Conservation (phyloP, 441 rosid species). For the Populus hybrid region DNA sequence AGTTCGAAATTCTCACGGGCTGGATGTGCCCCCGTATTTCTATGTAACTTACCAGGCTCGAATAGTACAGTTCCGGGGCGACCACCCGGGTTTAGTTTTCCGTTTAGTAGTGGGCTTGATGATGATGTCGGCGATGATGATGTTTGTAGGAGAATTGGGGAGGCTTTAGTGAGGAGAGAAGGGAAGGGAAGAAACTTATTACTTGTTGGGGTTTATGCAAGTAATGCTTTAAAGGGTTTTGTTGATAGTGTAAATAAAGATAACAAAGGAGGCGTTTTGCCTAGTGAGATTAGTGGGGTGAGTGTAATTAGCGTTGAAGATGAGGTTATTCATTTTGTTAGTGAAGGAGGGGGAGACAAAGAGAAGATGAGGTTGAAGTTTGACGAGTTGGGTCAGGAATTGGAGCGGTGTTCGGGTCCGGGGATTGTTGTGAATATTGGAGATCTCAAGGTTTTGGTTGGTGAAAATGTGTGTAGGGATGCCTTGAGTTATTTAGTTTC, state of each 20-base stretch:
- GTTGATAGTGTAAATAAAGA: conserved; percentile 37
- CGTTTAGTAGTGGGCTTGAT: conserved; percentile 23
- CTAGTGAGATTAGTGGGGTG: conserved; percentile 40
- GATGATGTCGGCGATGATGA: conserved; percentile 49
- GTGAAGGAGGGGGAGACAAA: conserved; percentile 23
- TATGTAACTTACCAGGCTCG: conserved; percentile 49
- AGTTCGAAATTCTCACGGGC: conserved; percentile 34
- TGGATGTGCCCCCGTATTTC: conserved; percentile 53
- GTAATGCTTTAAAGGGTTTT: conserved; percentile 50
- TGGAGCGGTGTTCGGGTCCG: conserved; percentile 29
- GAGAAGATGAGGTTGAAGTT: conserved; percentile 29
- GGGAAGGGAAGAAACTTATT: conserved; percentile 52
- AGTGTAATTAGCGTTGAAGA: conserved; percentile 41
- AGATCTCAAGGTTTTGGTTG: conserved; percentile 46
- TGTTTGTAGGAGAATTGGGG: conserved; percentile 45
- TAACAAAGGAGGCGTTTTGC: conserved; percentile 36
- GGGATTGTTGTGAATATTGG: conserved; percentile 62
- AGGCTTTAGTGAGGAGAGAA: conserved; percentile 39
- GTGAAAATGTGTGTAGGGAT: conserved; percentile 21
- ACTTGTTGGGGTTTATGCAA: conserved; percentile 57
- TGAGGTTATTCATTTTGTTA: conserved; percentile 36
- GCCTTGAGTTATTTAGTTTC: conserved; percentile 39
- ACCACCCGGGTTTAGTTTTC: conserved; percentile 27
- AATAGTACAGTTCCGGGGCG: conserved; percentile 27
- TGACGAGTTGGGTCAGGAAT: conserved; percentile 34